A percentile compares a stretch with the other conserved stretches of the same genome.
These are phyloP conservation scores for Amylostereum areolatum DNA, from an alignment of 1,284 basidiomycete species.

Conservation along the genomic window DNA sequence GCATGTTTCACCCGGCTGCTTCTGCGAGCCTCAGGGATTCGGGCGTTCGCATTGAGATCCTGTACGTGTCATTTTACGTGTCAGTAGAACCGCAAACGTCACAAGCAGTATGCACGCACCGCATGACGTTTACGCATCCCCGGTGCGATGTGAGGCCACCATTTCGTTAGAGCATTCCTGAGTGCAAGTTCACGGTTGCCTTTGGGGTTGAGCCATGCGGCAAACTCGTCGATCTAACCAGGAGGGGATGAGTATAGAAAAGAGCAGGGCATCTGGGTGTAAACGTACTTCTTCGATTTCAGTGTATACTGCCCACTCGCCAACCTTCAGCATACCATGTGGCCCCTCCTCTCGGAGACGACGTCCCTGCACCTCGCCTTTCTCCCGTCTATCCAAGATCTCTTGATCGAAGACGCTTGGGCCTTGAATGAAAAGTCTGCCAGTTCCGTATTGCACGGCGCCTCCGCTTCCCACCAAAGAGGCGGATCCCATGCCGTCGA, in stretches of 20 bases:
- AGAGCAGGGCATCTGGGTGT: not conserved
- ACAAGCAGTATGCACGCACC: slow-evolving; percentile 40
- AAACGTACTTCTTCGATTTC: slow-evolving; percentile 75
- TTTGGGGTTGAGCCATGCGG: slow-evolving; percentile 88
- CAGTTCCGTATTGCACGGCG: slow-evolving; percentile 80
- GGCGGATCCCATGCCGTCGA: slow-evolving; percentile 90
- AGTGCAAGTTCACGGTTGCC: slow-evolving; percentile 85
- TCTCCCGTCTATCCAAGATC: slow-evolving; percentile 52
- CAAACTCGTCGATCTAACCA: slow-evolving; percentile 69
- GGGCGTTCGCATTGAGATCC: slow-evolving; percentile 64
- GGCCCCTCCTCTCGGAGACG: slow-evolving; percentile 72
- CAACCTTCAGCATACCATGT: slow-evolving; percentile 63
- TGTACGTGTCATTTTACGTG: slow-evolving; percentile 19
- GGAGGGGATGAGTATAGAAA: slow-evolving; percentile 5
- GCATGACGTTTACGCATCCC: slow-evolving; percentile 73
- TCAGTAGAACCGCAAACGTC: not conserved
- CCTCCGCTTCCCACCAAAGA: slow-evolving; percentile 71
- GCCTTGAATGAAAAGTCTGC: slow-evolving; percentile 87
- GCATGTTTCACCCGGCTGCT: slow-evolving; percentile 64
- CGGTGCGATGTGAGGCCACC: slow-evolving; percentile 80
- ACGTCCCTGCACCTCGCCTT: slow-evolving; percentile 53
- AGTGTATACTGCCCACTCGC: slow-evolving; percentile 89
- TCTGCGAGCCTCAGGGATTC: slow-evolving; percentile 69
- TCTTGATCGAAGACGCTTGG: slow-evolving; percentile 76
- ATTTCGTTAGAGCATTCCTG: slow-evolving; percentile 74